Percentiles rank a stretch among this genome's conserved stretches.
Conservation (phyloP, 2,329 filamentous ascomycete species). For the Arthrobotrys sphaeroides region DNA sequence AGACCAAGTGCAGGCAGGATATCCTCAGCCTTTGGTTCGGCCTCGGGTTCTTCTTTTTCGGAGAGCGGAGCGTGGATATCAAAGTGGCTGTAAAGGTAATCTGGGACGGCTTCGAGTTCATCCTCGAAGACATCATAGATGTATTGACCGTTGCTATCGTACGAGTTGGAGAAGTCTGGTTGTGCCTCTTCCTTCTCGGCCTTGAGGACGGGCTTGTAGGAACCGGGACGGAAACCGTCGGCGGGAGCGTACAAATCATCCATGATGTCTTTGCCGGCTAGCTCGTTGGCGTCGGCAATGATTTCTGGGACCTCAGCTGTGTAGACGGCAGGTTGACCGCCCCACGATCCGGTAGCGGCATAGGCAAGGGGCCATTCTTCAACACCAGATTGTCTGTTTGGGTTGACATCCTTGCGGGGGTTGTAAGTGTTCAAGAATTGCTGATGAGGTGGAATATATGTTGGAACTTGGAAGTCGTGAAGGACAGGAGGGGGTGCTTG, state of each 20-base stretch:
- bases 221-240: constrained; percentile 48
- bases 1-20: constrained; percentile 46
- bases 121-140: constrained; percentile 50
- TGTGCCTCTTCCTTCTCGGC: constrained; percentile 38
- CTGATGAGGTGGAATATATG: constrained; percentile 42
- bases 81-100: constrained; percentile 51
- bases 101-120: constrained; percentile 47
- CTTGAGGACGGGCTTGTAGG: constrained; percentile 43
- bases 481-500: constrained; percentile 43
- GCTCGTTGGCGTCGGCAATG: constrained; percentile 41
- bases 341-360: constrained; percentile 52
- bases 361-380: constrained; percentile 58
- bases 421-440: constrained; percentile 55
- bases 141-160: constrained; percentile 53
- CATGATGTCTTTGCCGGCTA: constrained; percentile 49
- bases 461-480: constrained; percentile 40
- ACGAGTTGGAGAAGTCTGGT: constrained; percentile 48
- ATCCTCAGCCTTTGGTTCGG: constrained; percentile 43
- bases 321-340: constrained; percentile 42
- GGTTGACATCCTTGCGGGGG: constrained; percentile 56
- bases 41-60: constrained; percentile 35
- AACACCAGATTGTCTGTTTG: constrained; percentile 54
- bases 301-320: constrained; percentile 44
- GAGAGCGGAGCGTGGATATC: constrained; percentile 48
- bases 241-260: constrained; percentile 44